These are phyloP conservation scores for Candida buenavistaensis DNA, from an alignment of 1,139 yeast species.

Conservation along the genomic window DNA sequence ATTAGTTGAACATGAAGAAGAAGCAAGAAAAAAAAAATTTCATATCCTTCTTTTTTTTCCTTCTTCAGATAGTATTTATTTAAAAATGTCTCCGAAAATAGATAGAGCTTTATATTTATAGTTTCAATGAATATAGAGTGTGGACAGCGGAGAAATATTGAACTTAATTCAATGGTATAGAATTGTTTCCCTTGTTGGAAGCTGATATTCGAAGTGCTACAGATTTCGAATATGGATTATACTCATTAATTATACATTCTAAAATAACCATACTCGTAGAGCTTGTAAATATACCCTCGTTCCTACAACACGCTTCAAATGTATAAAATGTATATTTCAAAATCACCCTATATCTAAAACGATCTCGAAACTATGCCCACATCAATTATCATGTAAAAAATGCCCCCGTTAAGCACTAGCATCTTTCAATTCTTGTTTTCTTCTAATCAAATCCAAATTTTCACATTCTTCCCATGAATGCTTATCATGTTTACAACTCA, in stretches of 20 bases:
- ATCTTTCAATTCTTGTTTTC: conserved; percentile 70
- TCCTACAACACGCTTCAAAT: too few relatives aligned
- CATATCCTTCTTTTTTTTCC: conserved; percentile 10
- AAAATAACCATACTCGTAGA: too few relatives aligned
- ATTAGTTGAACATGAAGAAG: neutral
- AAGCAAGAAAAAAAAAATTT: conserved; percentile 5
- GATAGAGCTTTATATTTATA: conserved; percentile 56
- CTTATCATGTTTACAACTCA: conserved; percentile 74
- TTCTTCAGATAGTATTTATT: conserved; percentile 24
- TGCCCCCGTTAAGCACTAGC: conserved; percentile 11
- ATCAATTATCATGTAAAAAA: neutral
- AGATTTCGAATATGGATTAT: conserved; percentile 2
- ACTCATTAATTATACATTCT: conserved; percentile 2
- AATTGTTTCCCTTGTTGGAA: neutral
- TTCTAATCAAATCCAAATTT: conserved; percentile 77
- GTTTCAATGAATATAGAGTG: conserved; percentile 50
- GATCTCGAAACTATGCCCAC: neutral
- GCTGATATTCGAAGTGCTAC: conserved; percentile 1
- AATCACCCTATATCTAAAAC: neutral
- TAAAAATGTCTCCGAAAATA: conserved; percentile 45
- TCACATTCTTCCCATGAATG: conserved; percentile 88
- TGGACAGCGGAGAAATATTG: conserved; percentile 70
- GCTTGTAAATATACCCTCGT: too few relatives aligned
- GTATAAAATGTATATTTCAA: neutral
- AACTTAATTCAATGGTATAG: conserved; percentile 3